phyloP scores from a whole-genome alignment of 768 basidiomycete species.

The Serendipita indica region DNA sequence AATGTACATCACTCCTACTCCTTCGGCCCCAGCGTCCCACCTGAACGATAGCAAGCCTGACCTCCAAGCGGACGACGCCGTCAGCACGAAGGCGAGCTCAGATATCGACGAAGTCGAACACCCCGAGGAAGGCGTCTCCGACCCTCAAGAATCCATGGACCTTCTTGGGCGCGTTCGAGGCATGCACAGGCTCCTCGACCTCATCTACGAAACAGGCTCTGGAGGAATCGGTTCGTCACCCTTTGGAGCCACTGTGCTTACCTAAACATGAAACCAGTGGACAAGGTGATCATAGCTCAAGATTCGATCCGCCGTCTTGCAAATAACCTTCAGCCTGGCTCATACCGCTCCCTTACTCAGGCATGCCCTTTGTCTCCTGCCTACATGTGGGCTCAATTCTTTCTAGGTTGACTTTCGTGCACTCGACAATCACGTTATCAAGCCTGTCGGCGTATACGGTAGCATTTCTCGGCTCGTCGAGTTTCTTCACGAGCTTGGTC shows the following conservation, averaged over 20 bases:
- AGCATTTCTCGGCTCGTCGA: constrained; percentile 35
- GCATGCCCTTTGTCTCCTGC: too few relatives aligned
- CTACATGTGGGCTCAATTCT: neutral
- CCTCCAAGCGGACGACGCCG: neutral
- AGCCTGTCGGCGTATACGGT: constrained; percentile 45
- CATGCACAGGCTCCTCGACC: constrained; percentile 40
- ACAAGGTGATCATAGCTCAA: constrained; percentile 48
- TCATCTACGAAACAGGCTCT: constrained; percentile 36
- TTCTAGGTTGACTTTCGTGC: constrained; percentile 35
- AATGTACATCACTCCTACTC: too few relatives aligned
- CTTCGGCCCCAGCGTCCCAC: too few relatives aligned
- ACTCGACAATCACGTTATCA: constrained; percentile 32
- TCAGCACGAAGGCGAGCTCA: neutral
- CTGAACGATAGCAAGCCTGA: neutral
- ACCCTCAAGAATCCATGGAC: constrained; percentile 1
- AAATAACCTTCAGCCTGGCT: constrained; percentile 35
- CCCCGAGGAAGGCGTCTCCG: neutral
- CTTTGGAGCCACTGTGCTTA: neutral
- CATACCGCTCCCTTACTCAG: constrained; percentile 38
- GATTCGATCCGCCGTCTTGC: constrained; percentile 34
- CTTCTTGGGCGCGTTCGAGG: constrained; percentile 24
- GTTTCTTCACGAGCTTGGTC: constrained; percentile 27
- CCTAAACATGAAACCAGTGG: constrained; percentile 16
- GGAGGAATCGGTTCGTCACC: constrained; percentile 33
- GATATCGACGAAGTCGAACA: neutral